phyloP scores from a whole-genome alignment of 73 alveolate genomes.

The Blepharisma japonicum region DNA sequence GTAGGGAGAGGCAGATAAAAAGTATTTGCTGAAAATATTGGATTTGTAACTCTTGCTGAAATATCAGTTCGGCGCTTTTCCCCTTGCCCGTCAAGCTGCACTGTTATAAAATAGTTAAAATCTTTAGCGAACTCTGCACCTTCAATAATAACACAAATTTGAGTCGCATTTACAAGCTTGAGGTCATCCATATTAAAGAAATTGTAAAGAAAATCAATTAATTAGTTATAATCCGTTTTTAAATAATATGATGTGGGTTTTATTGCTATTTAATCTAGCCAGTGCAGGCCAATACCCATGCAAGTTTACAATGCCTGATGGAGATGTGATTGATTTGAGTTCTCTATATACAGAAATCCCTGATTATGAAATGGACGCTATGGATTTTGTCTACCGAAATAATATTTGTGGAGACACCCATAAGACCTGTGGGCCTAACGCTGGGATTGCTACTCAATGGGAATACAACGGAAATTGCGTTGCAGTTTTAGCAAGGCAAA shows the following conservation, averaged over 20 bases:
- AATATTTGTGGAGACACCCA: neutral
- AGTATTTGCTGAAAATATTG: constrained; percentile 91
- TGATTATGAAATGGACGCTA: neutral
- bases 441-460: neutral
- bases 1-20: constrained; percentile 92
- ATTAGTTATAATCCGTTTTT: no score
- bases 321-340: neutral
- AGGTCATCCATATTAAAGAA: constrained; percentile 16
- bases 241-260: no score
- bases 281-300: neutral
- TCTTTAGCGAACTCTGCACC: constrained; percentile 94
- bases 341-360: neutral
- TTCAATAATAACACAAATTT: constrained; percentile 73
- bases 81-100: constrained; percentile 93
- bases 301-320: neutral
- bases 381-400: constrained; percentile 2
- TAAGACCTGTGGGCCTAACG: neutral
- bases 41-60: constrained; percentile 91
- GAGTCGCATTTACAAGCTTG: constrained; percentile 23
- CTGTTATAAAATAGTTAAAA: constrained; percentile 94
- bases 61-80: constrained; percentile 98
- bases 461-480: neutral
- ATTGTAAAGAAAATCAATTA: no score
- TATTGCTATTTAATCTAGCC: no score
- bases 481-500: neutral